These are phyloP conservation scores for Durusdinium trenchii DNA, from an alignment of 73 alveolate genomes.

Conservation along the genomic window DNA sequence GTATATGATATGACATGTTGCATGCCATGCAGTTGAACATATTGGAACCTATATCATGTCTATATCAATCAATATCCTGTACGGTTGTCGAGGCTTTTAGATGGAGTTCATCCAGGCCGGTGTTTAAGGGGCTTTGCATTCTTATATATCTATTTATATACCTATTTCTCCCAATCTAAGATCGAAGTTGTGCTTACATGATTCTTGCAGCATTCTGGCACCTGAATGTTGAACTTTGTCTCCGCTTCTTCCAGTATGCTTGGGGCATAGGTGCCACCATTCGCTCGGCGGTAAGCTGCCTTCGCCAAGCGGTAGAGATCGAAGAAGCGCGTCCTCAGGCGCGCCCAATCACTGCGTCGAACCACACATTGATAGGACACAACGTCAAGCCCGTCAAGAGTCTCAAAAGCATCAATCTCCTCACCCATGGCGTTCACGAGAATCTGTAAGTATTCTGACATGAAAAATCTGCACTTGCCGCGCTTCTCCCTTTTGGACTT, in stretches of 20 bases:
- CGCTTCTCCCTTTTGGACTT: too few relatives aligned
- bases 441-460: slow-evolving; percentile 36
- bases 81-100: too few relatives aligned
- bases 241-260: slow-evolving; percentile 61
- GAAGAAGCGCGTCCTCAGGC: background rate
- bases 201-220: too few relatives aligned
- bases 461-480: slow-evolving; percentile 48
- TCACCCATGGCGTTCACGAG: slow-evolving; percentile 34
- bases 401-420: slow-evolving; percentile 37
- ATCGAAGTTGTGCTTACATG: too few relatives aligned
- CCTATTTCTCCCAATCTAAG: too few relatives aligned
- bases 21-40: too few relatives aligned
- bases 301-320: slow-evolving; percentile 29
- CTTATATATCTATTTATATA: too few relatives aligned
- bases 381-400: slow-evolving; percentile 60
- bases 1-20: too few relatives aligned
- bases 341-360: slow-evolving; percentile 4
- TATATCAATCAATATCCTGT: too few relatives aligned
- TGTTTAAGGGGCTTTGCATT: too few relatives aligned
- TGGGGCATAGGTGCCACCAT: slow-evolving; percentile 89
- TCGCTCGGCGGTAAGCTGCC: slow-evolving; percentile 92
- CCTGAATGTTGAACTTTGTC: slow-evolving; percentile 37
- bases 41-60: too few relatives aligned
- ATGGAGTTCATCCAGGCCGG: too few relatives aligned
- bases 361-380: slow-evolving; percentile 70